Percentiles rank a stretch among this genome's conserved stretches.
Evolutionary conservation across 306 rosid species (phyloP).

Genomic region (Prosopis cineraria): DNA sequence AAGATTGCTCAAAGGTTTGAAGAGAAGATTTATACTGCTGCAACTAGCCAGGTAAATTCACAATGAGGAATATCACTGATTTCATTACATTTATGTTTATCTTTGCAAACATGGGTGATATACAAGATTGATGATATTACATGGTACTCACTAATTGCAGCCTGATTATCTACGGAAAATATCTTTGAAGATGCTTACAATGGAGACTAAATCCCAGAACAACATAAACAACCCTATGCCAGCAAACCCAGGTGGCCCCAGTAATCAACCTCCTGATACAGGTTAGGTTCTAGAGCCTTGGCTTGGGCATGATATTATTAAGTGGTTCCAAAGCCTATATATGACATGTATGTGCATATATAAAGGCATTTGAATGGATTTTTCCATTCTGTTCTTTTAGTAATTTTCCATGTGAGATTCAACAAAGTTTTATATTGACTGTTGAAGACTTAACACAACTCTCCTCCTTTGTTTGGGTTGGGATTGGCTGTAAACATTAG

Average conservation of each 20-base stretch:
- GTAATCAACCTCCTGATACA: conserved; percentile 67
- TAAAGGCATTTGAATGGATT: not conserved
- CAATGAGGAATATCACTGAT: not conserved
- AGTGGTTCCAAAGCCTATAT: not conserved
- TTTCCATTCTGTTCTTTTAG: not conserved
- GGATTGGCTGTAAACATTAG: no score
- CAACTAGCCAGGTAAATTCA: conserved; percentile 66
- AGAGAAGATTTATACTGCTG: conserved; percentile 74
- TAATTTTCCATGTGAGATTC: not conserved
- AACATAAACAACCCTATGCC: conserved; percentile 42
- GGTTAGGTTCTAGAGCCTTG: conserved; percentile 50
- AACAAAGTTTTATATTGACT: no score
- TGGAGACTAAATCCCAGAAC: conserved; percentile 53
- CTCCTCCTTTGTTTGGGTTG: no score
- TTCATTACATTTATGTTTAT: not conserved
- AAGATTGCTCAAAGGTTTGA: conserved; percentile 83
- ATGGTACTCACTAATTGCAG: no score
- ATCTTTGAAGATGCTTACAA: no score
- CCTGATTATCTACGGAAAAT: no score
- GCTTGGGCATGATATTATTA: not conserved
- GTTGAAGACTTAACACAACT: no score
- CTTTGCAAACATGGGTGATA: no score
- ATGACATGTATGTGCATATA: not conserved
- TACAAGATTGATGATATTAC: no score
- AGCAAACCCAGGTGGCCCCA: conserved; percentile 52